Evolutionary conservation across 768 basidiomycete genomes (phyloP).

Genomic region (Boletales sp.): DNA sequence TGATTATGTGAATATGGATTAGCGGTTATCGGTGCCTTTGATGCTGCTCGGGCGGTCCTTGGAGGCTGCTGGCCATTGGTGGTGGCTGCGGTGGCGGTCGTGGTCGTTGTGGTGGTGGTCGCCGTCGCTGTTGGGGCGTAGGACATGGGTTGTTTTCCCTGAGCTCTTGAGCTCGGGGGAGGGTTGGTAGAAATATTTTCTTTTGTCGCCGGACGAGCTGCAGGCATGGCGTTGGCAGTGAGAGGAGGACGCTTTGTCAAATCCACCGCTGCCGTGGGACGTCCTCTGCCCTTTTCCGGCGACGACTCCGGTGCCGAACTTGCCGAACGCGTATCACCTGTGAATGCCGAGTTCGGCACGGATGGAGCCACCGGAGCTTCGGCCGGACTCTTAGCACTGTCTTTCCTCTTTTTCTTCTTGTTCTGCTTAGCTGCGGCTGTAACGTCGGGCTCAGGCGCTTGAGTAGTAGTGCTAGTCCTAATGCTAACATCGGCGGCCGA

Average conservation of each 20-base stretch:
- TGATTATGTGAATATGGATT: constrained; percentile 50
- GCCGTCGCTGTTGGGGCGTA: constrained; percentile 39
- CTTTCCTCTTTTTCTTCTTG: constrained; percentile 46
- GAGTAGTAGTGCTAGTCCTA: constrained; percentile 28
- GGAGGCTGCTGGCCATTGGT: constrained; percentile 31
- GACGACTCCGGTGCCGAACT: constrained; percentile 30
- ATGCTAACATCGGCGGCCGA: constrained; percentile 15
- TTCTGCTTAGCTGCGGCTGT: constrained; percentile 19
- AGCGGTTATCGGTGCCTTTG: constrained; percentile 54
- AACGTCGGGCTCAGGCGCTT: constrained; percentile 16
- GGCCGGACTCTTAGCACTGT: constrained; percentile 20
- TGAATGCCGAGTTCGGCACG: constrained; percentile 27
- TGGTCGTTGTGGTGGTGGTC: constrained; percentile 17
- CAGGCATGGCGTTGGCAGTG: constrained; percentile 41
- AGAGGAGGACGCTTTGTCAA: constrained; percentile 39
- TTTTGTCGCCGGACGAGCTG: constrained; percentile 38
- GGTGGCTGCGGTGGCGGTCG: constrained; percentile 34
- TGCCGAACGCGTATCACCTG: constrained; percentile 21
- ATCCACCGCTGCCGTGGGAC: constrained; percentile 31
- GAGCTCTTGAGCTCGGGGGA: constrained; percentile 76
- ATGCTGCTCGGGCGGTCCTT: constrained; percentile 46
- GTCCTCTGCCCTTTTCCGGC: constrained; percentile 31
- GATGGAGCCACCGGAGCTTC: constrained; percentile 22
- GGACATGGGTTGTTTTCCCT: constrained; percentile 91
- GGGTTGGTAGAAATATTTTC: constrained; percentile 36